Base-by-base conservation (phyloP, 2,329 filamentous ascomycete species). In the Aspergillus sp. region DNA sequence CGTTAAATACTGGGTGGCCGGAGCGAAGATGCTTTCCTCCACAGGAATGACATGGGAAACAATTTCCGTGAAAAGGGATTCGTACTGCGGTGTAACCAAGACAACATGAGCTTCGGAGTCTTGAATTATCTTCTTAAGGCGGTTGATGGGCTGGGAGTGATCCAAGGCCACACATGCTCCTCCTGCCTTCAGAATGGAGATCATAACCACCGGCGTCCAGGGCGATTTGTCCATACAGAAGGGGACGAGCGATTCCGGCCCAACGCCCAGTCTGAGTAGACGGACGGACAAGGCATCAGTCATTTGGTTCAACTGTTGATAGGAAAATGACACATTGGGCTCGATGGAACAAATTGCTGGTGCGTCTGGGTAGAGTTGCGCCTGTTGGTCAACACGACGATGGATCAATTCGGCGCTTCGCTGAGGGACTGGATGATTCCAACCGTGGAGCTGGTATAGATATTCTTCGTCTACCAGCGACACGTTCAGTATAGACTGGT, bases 51-150 rank as follows among this genome's bases (percentile, higher is more conserved):
- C n/a, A 10, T 7, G 33, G 3, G 33, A 35, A 12, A 12, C 8
- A 7, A 35, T n/a, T 3, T 5, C 7, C 33, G 9, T n/a, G 3
- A 13, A 35, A 9, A 12, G 33, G 33, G 19, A 35, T 11, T 35
- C n/a, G 33, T 12, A 35, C 12, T 35, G 33, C 12, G 43, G 47
- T 19, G 40, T 43, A 13, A 38, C 41, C 4, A 35, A 13, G n/a
- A 12, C 12, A 13, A 35, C 33, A 5, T 35, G 33, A 5, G 9
- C 33, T 12, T n/a, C n/a, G n/a, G 12, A 11, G 7, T 35, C 33
- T 35, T 35, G n/a, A 35, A 35, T 35, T 5, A n/a, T n/a, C 33
- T 11, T 12, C 2, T n/a, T n/a, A 11, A n/a, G 8, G 3, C 3
- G 33, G 19, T n/a, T 13, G 19, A 13, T 13, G n/a, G 33, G 33